Evolutionary conservation across 1,284 basidiomycete species (phyloP).

Genomic region (Meripilus lineatus): DNA sequence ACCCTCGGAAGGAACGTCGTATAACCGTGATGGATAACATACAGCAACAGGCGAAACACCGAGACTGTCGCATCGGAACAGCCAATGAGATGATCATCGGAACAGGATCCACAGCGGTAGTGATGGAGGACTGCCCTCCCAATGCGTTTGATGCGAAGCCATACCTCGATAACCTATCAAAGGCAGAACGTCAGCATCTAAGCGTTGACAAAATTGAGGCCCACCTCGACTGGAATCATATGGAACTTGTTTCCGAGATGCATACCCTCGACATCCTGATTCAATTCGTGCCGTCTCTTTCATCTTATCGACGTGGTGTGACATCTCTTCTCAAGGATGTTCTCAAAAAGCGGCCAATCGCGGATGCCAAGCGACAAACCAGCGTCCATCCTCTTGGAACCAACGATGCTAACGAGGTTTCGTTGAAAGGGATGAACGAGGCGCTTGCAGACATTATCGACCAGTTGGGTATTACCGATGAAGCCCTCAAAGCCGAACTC

Average conservation of each 20-base stretch:
- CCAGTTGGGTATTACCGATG: constrained; percentile 13
- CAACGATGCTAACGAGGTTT: constrained; percentile 14
- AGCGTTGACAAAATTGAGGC: constrained; percentile 3
- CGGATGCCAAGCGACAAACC: constrained; percentile 7
- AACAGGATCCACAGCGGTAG: constrained; percentile 9
- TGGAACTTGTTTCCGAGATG: neutral
- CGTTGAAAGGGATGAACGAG: constrained; percentile 13
- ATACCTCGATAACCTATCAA: neutral
- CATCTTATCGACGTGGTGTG: neutral
- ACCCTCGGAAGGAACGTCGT: too few species aligned
- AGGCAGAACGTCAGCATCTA: constrained; percentile 2
- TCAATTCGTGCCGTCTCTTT: constrained; percentile 9
- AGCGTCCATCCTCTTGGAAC: constrained; percentile 13
- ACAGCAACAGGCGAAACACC: constrained; percentile 1
- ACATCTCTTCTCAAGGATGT: neutral
- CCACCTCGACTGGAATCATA: constrained; percentile 8
- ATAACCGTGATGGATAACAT: too few species aligned
- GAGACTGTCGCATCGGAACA: constrained; percentile 8
- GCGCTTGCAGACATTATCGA: constrained; percentile 11
- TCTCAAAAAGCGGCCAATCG: constrained; percentile 10
- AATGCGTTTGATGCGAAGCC: constrained; percentile 3
- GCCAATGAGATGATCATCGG: constrained; percentile 13
- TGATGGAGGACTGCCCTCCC: constrained; percentile 6
- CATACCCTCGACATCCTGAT: constrained; percentile 10
- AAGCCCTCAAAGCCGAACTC: neutral